Evolutionary conservation across 176 grass and related monocot genomes (phyloP), one percentile per base, ranked within the genome.

Genomic region (Chrysopogon serrulatus): DNA sequence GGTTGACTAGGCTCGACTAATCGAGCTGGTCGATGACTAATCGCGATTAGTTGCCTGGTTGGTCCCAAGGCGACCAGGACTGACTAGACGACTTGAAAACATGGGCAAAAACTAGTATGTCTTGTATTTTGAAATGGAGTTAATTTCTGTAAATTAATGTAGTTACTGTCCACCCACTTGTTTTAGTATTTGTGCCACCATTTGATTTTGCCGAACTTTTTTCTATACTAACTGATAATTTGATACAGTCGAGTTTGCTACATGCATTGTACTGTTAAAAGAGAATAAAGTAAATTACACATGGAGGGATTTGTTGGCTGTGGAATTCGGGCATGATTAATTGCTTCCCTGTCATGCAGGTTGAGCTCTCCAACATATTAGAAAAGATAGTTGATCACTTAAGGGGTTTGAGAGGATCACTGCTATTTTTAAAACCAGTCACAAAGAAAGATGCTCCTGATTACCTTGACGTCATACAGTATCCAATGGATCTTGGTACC

Each of bases 401-500:
- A 81, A 66, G 84, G 19, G 76, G 68, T 27, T 81, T 37, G 5
- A 14, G 76, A 16, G 12, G 88, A 61, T 93, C 96, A 26, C 85
- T 82, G 59, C 83, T 99, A 40, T 99, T 99, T 64, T 68, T 90
- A 21, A 99, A 96, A 91, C 96, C 96, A 33, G 96, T 99, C 62
- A 82, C 87, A 9, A 99, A 83, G 84, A 99, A 99, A 87, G 88
- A 90, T 63, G 96, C 96, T 39, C 91, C 96, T 3, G 96, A 99
- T 84, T 99, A 99, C 42, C 40, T 86, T 24, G 91, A 99, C 16
- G 49, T 84, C 51, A 65, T 96, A 54, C 18, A 84, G 9, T 68
- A 28, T 0, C 96, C 96, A 21, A 99, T 99, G 96, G 96, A 99
- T 78, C 96, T 99, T 31, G 92, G 91, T 36, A 99, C 93, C 11